phyloP scores from a whole-genome alignment of 2,329 filamentous ascomycete genomes.

The Diaporthe sp. region DNA sequence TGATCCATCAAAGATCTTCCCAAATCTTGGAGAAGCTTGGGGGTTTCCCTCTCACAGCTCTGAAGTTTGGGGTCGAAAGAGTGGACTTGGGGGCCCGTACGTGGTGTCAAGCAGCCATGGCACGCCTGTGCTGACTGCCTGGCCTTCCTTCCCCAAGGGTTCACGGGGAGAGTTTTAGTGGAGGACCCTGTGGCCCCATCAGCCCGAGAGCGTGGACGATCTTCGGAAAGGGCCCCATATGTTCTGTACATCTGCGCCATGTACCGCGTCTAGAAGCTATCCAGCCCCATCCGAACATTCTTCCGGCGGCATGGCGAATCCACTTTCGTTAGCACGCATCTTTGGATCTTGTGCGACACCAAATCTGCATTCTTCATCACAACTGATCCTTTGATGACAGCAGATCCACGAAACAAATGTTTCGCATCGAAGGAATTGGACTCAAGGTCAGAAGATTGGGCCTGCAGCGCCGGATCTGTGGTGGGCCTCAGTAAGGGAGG shows the following conservation, averaged over 20 bases:
- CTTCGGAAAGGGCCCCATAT: conserved; percentile 32
- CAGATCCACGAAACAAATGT: neutral
- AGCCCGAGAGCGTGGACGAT: conserved; percentile 33
- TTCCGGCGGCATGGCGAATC: conserved; percentile 33
- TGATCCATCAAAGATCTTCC: conserved; percentile 32
- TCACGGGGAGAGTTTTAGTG: conserved; percentile 25
- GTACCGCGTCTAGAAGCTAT: conserved; percentile 34
- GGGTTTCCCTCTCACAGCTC: conserved; percentile 28
- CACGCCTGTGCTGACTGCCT: conserved; percentile 11
- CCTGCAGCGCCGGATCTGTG: neutral
- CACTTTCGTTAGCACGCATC: conserved; percentile 33
- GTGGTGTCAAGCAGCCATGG: conserved; percentile 16
- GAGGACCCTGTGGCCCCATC: conserved; percentile 32
- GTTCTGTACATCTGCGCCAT: conserved; percentile 30
- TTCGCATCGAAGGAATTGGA: neutral
- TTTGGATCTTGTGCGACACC: conserved; percentile 34
- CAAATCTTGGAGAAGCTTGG: conserved; percentile 36
- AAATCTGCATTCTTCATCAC: conserved; percentile 32
- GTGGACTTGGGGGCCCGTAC: conserved; percentile 28
- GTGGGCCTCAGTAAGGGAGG: neutral
- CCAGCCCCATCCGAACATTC: conserved; percentile 32
- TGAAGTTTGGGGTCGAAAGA: conserved; percentile 33
- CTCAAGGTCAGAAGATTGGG: neutral
- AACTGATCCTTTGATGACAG: conserved; percentile 17
- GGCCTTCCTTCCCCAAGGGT: conserved; percentile 30